Evolutionary conservation across 768 basidiomycete genomes (phyloP), one percentile per base, ranked within the genome.

Genomic region (Xanthoconium purpureum): DNA sequence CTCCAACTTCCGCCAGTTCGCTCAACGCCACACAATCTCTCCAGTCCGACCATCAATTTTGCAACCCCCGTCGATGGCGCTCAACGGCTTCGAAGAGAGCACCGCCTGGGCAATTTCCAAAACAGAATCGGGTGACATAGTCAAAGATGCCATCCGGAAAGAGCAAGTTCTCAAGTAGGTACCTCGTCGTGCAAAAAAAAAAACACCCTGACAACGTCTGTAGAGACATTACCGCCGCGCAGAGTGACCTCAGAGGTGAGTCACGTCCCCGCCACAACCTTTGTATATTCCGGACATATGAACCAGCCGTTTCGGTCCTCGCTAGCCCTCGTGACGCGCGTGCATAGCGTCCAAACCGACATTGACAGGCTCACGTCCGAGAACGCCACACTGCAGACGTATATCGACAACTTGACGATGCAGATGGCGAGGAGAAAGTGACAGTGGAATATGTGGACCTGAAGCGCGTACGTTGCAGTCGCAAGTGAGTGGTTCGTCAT

Each of bases 391-490:
- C 74, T 94, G 52, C 91, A 94, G 66, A 88, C 86, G 84, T 94
- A 94, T 66, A 91, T 92, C 66, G 90, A 94, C 67, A 94, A 94
- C 63, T 68, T 94, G 63, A 93, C 91, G 0, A 78, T 89, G 64
- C 91, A 94, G 71, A 89, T 92, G 84, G 87, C 89, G 32, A 89
- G 85, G 67, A 77, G 89, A 58, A 81, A 87, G 70, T 89, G 71
- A 80, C 14, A 6, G 33, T n/a, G 17, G 17, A n/a, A 33, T 17
- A 13, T 18, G 38, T n/a, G 40, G 24, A 11, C 5, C 2, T 29
- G 33, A 32, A 47, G 7, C 20, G 7, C 24, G 18, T 36, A 9
- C n/a, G n/a, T 43, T 18, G 15, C n/a, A 20, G 18, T 47, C 14
- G 57, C 38, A 46, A 47, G 64, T 66, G 36, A 45, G 61, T 12